Evolutionary conservation across 2,329 filamentous ascomycete genomes (phyloP).

Genomic region (Fusarium fujikuroi): DNA sequence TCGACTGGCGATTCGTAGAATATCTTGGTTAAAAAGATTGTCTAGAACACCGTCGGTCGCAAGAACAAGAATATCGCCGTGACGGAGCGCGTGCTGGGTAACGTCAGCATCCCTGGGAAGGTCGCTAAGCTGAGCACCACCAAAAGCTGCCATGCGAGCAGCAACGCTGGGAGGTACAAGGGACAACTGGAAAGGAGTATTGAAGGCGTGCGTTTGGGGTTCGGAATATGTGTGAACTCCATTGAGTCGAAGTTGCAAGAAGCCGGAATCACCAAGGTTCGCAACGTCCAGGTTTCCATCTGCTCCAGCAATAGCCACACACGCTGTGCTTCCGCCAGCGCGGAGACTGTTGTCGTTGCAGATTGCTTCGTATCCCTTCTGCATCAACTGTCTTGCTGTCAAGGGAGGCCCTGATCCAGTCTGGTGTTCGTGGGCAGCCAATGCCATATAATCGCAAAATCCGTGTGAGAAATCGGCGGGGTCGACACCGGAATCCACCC

Average conservation of each 20-base stretch:
- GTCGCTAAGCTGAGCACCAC: slow-evolving; percentile 83
- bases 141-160: slow-evolving; percentile 83
- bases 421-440: slow-evolving; percentile 71
- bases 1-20: slow-evolving; percentile 80
- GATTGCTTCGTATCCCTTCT: slow-evolving; percentile 85
- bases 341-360: slow-evolving; percentile 76
- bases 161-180: slow-evolving; percentile 85
- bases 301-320: slow-evolving; percentile 79
- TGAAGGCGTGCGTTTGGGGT: slow-evolving; percentile 96
- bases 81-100: slow-evolving; percentile 78
- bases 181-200: slow-evolving; percentile 94
- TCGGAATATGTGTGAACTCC: slow-evolving; percentile 85
- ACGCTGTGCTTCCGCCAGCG: slow-evolving; percentile 92
- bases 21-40: slow-evolving; percentile 91
- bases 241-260: slow-evolving; percentile 85
- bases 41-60: slow-evolving; percentile 97
- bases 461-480: slow-evolving; percentile 95
- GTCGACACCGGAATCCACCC: slow-evolving; percentile 91
- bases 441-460: slow-evolving; percentile 92
- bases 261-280: slow-evolving; percentile 96
- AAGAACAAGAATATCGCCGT: slow-evolving; percentile 93
- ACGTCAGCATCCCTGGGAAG: slow-evolving; percentile 85
- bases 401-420: slow-evolving; percentile 53
- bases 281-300: slow-evolving; percentile 85
- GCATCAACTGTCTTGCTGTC: slow-evolving; percentile 77